Conservation (phyloP, 2,329 filamentous ascomycete species). For the Colletotrichum coccodes region DNA sequence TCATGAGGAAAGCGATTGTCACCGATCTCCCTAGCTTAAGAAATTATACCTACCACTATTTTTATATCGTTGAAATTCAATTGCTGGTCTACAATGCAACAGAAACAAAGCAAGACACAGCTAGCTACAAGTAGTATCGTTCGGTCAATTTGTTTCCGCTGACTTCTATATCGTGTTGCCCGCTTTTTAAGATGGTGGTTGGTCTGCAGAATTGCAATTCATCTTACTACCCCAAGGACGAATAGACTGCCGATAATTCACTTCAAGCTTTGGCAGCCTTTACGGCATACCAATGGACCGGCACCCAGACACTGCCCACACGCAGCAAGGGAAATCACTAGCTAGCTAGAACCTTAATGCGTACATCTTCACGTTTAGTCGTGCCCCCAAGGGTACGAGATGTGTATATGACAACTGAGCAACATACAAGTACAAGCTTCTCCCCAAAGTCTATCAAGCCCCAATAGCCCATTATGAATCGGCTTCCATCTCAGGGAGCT, state of each 20-base stretch:
- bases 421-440: constrained; percentile 53
- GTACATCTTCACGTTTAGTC: constrained; percentile 16
- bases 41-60: neutral
- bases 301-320: too few species aligned
- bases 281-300: neutral
- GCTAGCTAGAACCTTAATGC: too few species aligned
- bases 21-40: neutral
- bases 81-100: neutral
- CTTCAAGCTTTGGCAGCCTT: neutral
- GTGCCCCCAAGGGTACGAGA: constrained; percentile 34
- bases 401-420: constrained; percentile 48
- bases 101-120: neutral
- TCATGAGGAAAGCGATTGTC: neutral
- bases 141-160: neutral
- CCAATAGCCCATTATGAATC: constrained; percentile 24
- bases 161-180: neutral
- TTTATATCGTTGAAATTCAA: neutral
- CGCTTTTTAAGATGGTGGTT: neutral
- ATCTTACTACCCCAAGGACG: too few species aligned
- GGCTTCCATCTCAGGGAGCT: neutral
- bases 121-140: neutral
- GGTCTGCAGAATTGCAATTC: neutral
- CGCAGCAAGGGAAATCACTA: neutral
- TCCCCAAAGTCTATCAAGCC: constrained; percentile 28
- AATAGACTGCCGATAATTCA: too few species aligned